phyloP scores from a whole-genome alignment of 2,329 filamentous ascomycete genomes.

The Ophiostoma himal-ulmi region DNA sequence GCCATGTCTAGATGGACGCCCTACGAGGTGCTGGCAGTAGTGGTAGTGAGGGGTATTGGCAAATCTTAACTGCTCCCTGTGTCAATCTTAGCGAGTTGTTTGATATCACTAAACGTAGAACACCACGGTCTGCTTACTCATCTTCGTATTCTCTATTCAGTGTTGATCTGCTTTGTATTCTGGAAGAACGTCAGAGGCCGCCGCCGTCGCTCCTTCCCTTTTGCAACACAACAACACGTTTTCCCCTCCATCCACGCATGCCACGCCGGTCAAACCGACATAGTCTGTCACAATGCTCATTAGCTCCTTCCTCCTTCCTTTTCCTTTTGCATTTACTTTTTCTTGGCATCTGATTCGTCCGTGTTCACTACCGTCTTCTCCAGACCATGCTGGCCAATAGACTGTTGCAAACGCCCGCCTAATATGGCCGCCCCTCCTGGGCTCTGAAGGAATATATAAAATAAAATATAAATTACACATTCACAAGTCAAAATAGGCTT shows the following conservation, averaged over 20 bases:
- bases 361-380: not conserved
- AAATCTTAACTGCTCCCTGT: not conserved
- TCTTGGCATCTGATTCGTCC: constrained; percentile 1
- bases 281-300: not conserved
- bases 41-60: not conserved
- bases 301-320: not conserved
- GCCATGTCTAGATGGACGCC: not conserved
- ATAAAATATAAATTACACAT: not conserved
- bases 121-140: not conserved
- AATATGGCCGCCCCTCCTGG: not conserved
- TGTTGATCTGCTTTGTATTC: not conserved
- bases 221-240: not conserved
- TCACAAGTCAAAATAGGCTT: too few species aligned
- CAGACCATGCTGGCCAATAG: constrained; percentile 1
- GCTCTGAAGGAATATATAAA: not conserved
- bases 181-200: not conserved
- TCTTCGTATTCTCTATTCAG: not conserved
- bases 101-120: not conserved
- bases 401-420: not conserved
- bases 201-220: not conserved
- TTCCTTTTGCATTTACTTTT: not conserved
- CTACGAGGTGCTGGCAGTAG: not conserved
- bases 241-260: constrained; percentile 3
- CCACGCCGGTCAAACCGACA: constrained; percentile 8
- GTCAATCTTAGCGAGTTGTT: not conserved